Conservation (phyloP, 257 asterid species). For the Marsdenia floribunda region DNA sequence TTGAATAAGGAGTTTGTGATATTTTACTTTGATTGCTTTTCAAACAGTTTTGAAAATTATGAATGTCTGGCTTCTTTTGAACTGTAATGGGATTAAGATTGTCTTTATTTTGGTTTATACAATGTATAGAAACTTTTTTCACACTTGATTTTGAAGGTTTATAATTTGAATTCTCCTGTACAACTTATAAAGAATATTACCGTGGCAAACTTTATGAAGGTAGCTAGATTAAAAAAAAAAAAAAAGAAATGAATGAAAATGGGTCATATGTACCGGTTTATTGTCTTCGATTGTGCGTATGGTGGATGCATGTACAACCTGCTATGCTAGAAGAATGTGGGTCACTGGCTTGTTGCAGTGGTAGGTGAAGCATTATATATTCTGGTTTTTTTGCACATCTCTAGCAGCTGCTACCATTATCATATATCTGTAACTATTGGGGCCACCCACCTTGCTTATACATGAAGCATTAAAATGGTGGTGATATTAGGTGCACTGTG, state of each 20-base stretch:
- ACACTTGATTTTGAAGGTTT: not conserved
- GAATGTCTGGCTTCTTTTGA: not conserved
- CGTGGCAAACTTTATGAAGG: not conserved
- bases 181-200: not conserved
- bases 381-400: slow-evolving; percentile 23
- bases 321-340: not conserved
- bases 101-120: not conserved
- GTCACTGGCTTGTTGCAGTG: slow-evolving; percentile 14
- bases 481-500: slow-evolving; percentile 8
- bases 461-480: slow-evolving; percentile 4
- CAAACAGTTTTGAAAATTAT: not conserved
- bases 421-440: slow-evolving; percentile 4
- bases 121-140: not conserved
- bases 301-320: not conserved
- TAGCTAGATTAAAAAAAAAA: not conserved
- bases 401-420: not conserved
- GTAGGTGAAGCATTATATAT: slow-evolving; percentile 19
- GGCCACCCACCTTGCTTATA: slow-evolving; percentile 14
- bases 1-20: not conserved
- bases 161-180: not conserved
- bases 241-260: not conserved
- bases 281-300: slow-evolving; percentile 1
- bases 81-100: not conserved
- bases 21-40: not conserved
- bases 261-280: not conserved